Base-by-base conservation (phyloP, 2,329 filamentous ascomycete genomes). In the Acrodontium crateriforme region DNA sequence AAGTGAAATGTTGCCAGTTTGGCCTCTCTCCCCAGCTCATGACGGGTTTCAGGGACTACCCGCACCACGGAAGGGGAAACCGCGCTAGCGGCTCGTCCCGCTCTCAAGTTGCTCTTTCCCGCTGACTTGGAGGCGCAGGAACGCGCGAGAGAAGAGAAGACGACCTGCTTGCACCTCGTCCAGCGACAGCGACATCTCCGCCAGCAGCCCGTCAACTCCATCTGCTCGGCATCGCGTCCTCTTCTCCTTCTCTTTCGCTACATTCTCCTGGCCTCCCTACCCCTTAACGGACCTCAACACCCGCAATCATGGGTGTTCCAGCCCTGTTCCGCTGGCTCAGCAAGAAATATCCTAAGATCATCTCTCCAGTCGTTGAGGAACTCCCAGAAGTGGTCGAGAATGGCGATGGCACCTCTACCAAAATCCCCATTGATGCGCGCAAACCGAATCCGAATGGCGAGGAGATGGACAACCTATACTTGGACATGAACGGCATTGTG, bases 401-500 rank as follows among this genome's bases (percentile, higher is more conserved):
- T 38, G 74, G 93, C 55, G 82, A 93, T 67, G 87, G 84, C 41
- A 69, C 76, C 23, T 66, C 71, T 42, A 70, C 76, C 24, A 66
- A 72, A 42, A 77, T 94, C 32, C 89, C 89, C 2, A 72, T 95
- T 36, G 84, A 98, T 52, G 75, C 73, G 8, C 84, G 78, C 5
- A 65, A 71, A 20, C 74, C 82, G 5, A 98, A 98, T 50, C 91
- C 91, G 3, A 98, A 98, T 58, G 84, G 84, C 53, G 87, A 95
- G 59, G 89, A 98, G 56, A 81, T 93, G 49, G 87, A 98, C 60
- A 98, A 98, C 49, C 65, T 98, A 5, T 98, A 98, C 51, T 71
- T 98, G 38, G 89, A 98, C 50, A 95, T 98, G 87, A 98, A 98
- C 56, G 91, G 89, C 53, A 98, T 98, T 42, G 89, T 98, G 19